Evolutionary conservation across 176 grass and related monocot genomes (phyloP).

Genomic region (Puccinellia tenuiflora): DNA sequence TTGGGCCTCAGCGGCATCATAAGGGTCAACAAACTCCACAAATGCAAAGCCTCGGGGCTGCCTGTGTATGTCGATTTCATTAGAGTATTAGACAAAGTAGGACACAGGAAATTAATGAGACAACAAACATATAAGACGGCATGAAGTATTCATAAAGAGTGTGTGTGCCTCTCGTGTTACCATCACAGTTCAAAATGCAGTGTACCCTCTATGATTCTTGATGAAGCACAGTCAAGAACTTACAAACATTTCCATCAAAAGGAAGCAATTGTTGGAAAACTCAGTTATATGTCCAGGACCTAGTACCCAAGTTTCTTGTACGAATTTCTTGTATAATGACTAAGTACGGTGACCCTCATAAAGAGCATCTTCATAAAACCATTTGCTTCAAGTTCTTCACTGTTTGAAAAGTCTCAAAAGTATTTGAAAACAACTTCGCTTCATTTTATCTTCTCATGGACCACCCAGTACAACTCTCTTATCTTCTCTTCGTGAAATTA

Average conservation of each 20-base stretch:
- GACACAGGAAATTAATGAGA: neutral
- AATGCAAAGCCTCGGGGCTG: constrained; percentile 91
- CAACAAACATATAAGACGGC: constrained; percentile 6
- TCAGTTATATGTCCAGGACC: constrained; percentile 47
- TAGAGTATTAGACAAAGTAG: constrained; percentile 23
- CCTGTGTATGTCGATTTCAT: constrained; percentile 33
- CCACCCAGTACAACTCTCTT: constrained; percentile 35
- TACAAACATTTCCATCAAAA: constrained; percentile 60
- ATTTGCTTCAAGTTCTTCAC: constrained; percentile 55
- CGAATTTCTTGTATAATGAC: constrained; percentile 32
- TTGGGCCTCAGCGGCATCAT: constrained; percentile 88
- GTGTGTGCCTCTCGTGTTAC: constrained; percentile 30
- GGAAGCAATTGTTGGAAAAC: constrained; percentile 50
- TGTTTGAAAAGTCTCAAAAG: constrained; percentile 47
- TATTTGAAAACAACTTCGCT: constrained; percentile 70
- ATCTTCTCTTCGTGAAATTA: constrained; percentile 75
- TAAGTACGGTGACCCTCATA: constrained; percentile 40
- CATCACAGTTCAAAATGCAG: constrained; percentile 42
- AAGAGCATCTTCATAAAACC: constrained; percentile 57
- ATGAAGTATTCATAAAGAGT: constrained; percentile 12
- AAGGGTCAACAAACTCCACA: constrained; percentile 85
- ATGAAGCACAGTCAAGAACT: constrained; percentile 50
- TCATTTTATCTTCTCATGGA: constrained; percentile 79
- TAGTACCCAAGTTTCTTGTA: constrained; percentile 55
- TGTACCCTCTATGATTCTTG: constrained; percentile 40